phyloP scores from a whole-genome alignment of 2,329 filamentous ascomycete genomes.

The Sclerotinia borealis region DNA sequence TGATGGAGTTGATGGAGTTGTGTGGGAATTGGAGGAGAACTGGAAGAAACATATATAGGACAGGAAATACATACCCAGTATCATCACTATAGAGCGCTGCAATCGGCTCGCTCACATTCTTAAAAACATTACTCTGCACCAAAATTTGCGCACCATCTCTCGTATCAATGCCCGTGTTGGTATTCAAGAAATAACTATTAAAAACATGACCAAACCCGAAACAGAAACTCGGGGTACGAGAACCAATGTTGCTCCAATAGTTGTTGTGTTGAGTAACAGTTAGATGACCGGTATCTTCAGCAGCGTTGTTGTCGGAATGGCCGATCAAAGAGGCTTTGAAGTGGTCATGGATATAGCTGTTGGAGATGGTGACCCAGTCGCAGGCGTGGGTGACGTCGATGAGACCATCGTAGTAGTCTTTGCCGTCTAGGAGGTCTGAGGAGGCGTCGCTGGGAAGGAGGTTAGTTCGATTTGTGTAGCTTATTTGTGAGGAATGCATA shows the following conservation, averaged over 20 bases:
- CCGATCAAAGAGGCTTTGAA: conserved; percentile 28
- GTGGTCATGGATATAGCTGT: conserved; percentile 41
- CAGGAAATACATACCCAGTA: not conserved
- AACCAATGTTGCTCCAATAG: conserved; percentile 24
- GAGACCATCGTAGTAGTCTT: conserved; percentile 40
- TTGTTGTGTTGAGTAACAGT: conserved; percentile 28
- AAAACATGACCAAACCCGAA: conserved; percentile 56
- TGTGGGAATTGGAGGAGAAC: not conserved
- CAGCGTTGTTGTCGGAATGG: conserved; percentile 27
- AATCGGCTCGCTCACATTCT: conserved; percentile 36
- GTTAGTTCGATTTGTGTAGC: too few species aligned
- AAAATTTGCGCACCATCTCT: conserved; percentile 41
- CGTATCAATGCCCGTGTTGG: conserved; percentile 49
- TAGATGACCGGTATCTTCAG: conserved; percentile 27
- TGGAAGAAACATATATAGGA: too few species aligned
- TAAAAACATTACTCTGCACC: conserved; percentile 48
- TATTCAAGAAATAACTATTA: conserved; percentile 44
- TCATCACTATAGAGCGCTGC: conserved; percentile 16
- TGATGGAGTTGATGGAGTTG: too few species aligned
- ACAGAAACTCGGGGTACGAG: conserved; percentile 48
- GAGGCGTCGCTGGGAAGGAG: conserved; percentile 26
- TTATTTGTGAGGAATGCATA: too few species aligned
- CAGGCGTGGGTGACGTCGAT: conserved; percentile 41
- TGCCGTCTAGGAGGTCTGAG: conserved; percentile 33
- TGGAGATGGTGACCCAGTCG: conserved; percentile 40